phyloP scores from a whole-genome alignment of 441 rosid species.

The Manihot esculenta region DNA sequence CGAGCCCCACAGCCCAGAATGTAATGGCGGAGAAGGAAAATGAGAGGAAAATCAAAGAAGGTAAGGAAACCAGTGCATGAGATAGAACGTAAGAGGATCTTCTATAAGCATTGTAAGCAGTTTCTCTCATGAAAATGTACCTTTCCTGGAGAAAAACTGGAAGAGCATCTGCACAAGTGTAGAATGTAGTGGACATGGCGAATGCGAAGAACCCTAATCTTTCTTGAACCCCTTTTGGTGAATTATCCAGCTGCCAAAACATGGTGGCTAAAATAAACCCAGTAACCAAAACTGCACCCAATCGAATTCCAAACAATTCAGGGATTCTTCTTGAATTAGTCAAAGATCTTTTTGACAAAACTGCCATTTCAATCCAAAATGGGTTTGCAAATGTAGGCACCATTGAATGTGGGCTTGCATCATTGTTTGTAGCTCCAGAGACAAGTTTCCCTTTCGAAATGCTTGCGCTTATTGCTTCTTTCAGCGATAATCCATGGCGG shows the following conservation, averaged over 20 bases:
- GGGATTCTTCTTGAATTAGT: constrained; percentile 61
- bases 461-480: constrained; percentile 84
- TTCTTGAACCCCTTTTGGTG: constrained; percentile 77
- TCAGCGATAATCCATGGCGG: constrained; percentile 50
- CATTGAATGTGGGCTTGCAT: constrained; percentile 33
- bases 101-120: constrained; percentile 73
- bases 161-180: constrained; percentile 81
- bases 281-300: constrained; percentile 62
- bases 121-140: constrained; percentile 86
- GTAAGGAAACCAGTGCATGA: constrained; percentile 49
- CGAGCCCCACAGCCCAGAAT: constrained; percentile 75
- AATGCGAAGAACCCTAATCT: constrained; percentile 78
- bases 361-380: constrained; percentile 64
- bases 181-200: constrained; percentile 85
- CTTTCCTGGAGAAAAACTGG: constrained; percentile 80
- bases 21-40: constrained; percentile 56
- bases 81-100: constrained; percentile 78
- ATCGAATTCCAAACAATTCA: constrained; percentile 59
- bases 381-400: constrained; percentile 76
- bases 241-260: constrained; percentile 66
- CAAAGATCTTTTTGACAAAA: constrained; percentile 54
- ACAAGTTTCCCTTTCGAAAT: constrained; percentile 81
- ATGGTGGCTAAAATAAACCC: constrained; percentile 78
- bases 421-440: constrained; percentile 51
- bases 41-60: constrained; percentile 53